Base-by-base conservation (phyloP, 2,329 filamentous ascomycete genomes). In the Neonectria coccinea region DNA sequence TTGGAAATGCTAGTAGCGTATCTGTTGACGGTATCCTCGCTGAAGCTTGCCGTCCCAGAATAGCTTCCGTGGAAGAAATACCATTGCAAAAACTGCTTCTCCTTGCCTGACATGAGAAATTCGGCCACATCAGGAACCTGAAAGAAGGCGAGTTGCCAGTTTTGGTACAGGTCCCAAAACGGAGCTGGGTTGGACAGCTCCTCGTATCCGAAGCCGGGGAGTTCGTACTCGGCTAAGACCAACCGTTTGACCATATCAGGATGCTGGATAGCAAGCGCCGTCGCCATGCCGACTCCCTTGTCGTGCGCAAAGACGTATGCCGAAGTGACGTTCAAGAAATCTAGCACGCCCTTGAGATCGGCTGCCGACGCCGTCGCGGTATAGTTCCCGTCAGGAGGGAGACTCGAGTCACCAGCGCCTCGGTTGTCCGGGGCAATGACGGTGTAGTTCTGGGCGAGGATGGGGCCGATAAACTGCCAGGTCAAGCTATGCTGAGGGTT, bases 61-160 rank as follows among this genome's bases (percentile, higher is more conserved):
- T 84, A 84, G 18, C 76, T 79, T 0, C 74, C 74, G 36, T 84
- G 82, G 61, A 74, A 84, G 60, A 84, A 84, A 54, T 83, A 84
- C 82, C 82, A 83, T 16, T 76, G 67, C 1, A 84, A 69, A 65
- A 84, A 79, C 62, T 82, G 73, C 62, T 73, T 79, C 67, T 84
- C 82, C 1, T 76, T 75, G 0, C 79, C 81, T 0, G 69, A 69
- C 62, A 84, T 81, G 60, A 85, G 79, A 60, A 80, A 84, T 57
- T 82, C 77, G 0, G 83, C 83, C 3, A 81, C 73, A 25, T 85
- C 83, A 0, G 83, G 77, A 9, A 84, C 78, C 27, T 77, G 75
- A 70, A 85, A 84, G 71, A 85, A 82, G 0, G 81, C 80, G 1
- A 81, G 71, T 55, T 81, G 79, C 74, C 76, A 79, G 55, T 81